Evolutionary conservation across 345 rosid species (phyloP), one percentile per base, ranked within the genome.

Genomic region (Hibiscus syriacus): DNA sequence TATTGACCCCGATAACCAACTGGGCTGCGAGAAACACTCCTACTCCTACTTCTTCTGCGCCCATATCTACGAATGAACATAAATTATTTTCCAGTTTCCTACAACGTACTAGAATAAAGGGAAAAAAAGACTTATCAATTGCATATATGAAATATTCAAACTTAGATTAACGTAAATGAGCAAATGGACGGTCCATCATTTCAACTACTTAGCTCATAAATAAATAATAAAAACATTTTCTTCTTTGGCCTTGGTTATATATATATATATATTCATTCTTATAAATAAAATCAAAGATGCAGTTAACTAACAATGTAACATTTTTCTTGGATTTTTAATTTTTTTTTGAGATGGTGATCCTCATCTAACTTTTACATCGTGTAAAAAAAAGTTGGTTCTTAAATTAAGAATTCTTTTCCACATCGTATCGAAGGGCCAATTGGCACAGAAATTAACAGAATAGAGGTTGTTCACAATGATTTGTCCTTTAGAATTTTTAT

Each of bases 21-120:
- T 43, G 94, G 90, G 75, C 90, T 90, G 58, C 70, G 81, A 61
- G 96, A 87, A 48, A 58, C 34, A 71, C 91, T 87, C 78, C 86
- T 81, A 71, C 91, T 87, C 78, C 86, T 81, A 56, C 78, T 62
- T 69, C 83, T 84, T 70, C 86, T 80, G 62, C 75, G 67, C 60
- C 79, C 72, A 64, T 78, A 79, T 75, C 98, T 92, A 64, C 26
- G 64, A 49, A 19, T 20, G 45, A 50, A 73, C 6, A 64, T 64
- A 23, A 41, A 62, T 7, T 63, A 22, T 41, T 63, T 63, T 6
- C 23, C 54, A 45, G 23, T 43, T 22, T 6, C 16, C 45, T 23
- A 43, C 8, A 41, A 23, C 14, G 4, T 22, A 23, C 27, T 29
- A 39, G 16, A 12, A 5, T 43, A 43, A n/a, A 43, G 48, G n/a